A percentile compares a stretch with the other conserved stretches of the same genome.
These are phyloP conservation scores for Neopestalotiopsis sp. DNA, from an alignment of 2,329 filamentous ascomycete genomes.

Conservation along the genomic window DNA sequence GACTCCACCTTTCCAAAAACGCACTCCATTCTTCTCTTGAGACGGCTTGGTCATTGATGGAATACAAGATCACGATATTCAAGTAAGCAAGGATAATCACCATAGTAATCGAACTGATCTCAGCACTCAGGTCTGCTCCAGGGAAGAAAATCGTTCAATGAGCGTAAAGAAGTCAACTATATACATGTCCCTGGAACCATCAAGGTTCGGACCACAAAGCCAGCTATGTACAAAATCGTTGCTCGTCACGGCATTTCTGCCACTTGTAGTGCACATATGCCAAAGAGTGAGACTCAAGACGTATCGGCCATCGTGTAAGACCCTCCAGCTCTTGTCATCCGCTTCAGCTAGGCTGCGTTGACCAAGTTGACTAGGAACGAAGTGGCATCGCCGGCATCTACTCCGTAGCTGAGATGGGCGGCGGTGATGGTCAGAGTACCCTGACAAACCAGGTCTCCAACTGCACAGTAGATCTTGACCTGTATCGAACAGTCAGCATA, in stretches of 20 bases:
- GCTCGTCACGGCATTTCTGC: neutral
- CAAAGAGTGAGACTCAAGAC: neutral
- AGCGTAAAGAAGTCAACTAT: neutral
- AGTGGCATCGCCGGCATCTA: slow-evolving; percentile 18
- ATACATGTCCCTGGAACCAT: neutral
- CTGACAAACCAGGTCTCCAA: slow-evolving; percentile 54
- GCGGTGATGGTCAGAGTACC: slow-evolving; percentile 45
- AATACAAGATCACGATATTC: neutral
- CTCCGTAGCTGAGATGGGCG: slow-evolving; percentile 44
- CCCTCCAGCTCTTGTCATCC: neutral
- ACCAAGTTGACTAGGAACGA: neutral
- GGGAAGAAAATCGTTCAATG: neutral
- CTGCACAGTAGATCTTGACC: slow-evolving; percentile 18
- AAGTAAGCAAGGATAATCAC: neutral
- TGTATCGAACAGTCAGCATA: neutral
- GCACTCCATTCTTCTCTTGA: neutral
- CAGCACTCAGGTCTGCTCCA: neutral
- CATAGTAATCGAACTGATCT: neutral
- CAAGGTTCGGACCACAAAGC: neutral
- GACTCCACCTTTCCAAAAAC: neutral
- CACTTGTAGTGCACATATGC: neutral
- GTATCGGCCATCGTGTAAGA: neutral
- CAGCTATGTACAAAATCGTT: neutral
- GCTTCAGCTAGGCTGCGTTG: neutral
- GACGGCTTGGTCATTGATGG: neutral